A percentile compares a stretch with the other conserved stretches of the same genome.
Conservation (phyloP, 192 early-diverging fungal species). For the Jimgerdemannia flammicorona region DNA sequence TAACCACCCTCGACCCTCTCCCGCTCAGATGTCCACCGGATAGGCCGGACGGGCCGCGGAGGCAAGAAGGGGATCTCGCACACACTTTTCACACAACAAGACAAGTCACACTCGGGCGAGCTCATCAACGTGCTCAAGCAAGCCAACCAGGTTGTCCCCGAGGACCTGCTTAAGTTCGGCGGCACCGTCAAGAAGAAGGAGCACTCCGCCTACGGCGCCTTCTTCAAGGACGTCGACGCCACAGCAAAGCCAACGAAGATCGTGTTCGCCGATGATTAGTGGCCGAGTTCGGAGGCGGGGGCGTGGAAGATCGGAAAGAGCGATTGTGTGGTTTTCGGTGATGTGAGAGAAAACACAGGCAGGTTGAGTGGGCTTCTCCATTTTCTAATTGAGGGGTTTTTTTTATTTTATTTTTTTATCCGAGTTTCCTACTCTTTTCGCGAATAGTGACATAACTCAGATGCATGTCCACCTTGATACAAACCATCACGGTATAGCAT, state of each 20-base stretch:
- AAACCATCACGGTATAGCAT: too few relatives aligned
- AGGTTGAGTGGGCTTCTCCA: too few relatives aligned
- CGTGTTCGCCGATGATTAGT: slow-evolving; percentile 60
- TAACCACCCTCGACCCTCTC: slow-evolving; percentile 9
- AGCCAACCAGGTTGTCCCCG: slow-evolving; percentile 82
- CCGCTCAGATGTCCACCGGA: slow-evolving; percentile 67
- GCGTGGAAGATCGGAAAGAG: neutral
- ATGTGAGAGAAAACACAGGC: too few relatives aligned
- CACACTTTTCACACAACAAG: slow-evolving; percentile 88
- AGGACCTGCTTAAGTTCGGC: slow-evolving; percentile 88
- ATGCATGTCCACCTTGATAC: too few relatives aligned
- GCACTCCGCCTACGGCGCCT: slow-evolving; percentile 92
- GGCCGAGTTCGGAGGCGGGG: neutral
- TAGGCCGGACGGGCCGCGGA: slow-evolving; percentile 94
- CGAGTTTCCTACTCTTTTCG: too few relatives aligned
- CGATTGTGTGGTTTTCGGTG: too few relatives aligned
- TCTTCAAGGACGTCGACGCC: slow-evolving; percentile 87
- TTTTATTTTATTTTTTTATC: too few relatives aligned
- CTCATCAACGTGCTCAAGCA: slow-evolving; percentile 90
- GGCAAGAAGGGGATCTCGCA: slow-evolving; percentile 88
- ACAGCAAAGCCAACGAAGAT: slow-evolving; percentile 88
- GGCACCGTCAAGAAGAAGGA: slow-evolving; percentile 97
- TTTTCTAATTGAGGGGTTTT: too few relatives aligned
- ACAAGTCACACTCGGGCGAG: slow-evolving; percentile 84
- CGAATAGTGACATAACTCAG: too few relatives aligned